phyloP scores from a whole-genome alignment of 1,284 basidiomycete species.

The Marasmius tenuissimus region DNA sequence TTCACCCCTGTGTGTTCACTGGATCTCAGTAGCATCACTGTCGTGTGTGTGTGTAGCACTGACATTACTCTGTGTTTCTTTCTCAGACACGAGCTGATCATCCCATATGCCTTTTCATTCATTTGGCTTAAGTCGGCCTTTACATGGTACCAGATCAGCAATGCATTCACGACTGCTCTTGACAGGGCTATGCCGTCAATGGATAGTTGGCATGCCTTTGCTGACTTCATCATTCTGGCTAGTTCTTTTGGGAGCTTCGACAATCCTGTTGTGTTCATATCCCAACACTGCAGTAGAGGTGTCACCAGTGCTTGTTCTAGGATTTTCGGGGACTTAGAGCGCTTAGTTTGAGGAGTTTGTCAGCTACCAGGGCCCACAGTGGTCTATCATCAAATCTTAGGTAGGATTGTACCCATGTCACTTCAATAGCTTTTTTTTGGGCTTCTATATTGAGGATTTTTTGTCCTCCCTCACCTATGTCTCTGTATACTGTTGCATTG shows the following conservation, averaged over 20 bases:
- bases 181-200: conserved; percentile 17
- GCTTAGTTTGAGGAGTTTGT: conserved; percentile 13
- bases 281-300: conserved; percentile 23
- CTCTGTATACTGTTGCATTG: not conserved
- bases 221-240: conserved; percentile 12
- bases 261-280: conserved; percentile 17
- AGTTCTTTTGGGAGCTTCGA: conserved; percentile 16
- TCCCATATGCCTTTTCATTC: not conserved
- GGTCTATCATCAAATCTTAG: conserved; percentile 12
- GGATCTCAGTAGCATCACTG: not conserved
- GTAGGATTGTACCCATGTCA: conserved; percentile 18
- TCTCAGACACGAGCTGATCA: conserved; percentile 8
- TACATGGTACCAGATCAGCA: conserved; percentile 28
- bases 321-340: not conserved
- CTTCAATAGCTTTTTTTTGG: conserved; percentile 23
- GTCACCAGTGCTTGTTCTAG: conserved; percentile 13
- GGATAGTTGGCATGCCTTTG: conserved; percentile 16
- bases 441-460: conserved; percentile 19
- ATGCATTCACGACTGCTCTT: conserved; percentile 8
- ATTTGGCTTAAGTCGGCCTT: not conserved
- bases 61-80: conserved; percentile 13
- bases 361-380: conserved; percentile 17
- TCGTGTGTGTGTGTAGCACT: conserved; percentile 6
- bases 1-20: not conserved
- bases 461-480: conserved; percentile 12